Evolutionary conservation across 2,329 filamentous ascomycete genomes (phyloP).

Genomic region (Scedosporium aurantiacum): DNA sequence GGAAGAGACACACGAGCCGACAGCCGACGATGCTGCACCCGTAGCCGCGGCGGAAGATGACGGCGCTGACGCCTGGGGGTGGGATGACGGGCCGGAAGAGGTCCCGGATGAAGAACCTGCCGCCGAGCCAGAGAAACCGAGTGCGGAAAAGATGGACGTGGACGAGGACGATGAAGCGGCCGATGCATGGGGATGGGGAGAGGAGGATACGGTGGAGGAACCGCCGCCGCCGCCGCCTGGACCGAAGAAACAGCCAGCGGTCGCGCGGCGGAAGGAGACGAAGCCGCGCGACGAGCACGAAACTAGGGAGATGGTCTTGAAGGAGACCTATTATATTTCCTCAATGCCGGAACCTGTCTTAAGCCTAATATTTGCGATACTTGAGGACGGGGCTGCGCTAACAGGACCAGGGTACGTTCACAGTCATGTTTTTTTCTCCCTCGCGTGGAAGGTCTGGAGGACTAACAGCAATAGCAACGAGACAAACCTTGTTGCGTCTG

Average conservation of each 20-base stretch:
- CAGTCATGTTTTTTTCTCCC: neutral
- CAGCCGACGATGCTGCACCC: slow-evolving; percentile 10
- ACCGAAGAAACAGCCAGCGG: slow-evolving; percentile 7
- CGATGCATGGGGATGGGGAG: slow-evolving; percentile 83
- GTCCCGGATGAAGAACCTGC: slow-evolving; percentile 16
- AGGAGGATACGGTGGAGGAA: slow-evolving; percentile 40
- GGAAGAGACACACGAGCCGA: slow-evolving; percentile 13
- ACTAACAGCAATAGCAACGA: slow-evolving; percentile 21
- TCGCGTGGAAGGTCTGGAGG: neutral
- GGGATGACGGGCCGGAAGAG: slow-evolving; percentile 56
- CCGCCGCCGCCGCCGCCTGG: slow-evolving; percentile 7
- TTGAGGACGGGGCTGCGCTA: slow-evolving; percentile 51
- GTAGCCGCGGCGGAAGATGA: slow-evolving; percentile 25
- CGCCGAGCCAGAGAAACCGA: slow-evolving; percentile 9
- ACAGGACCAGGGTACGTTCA: slow-evolving; percentile 35
- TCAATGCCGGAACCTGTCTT: slow-evolving; percentile 74
- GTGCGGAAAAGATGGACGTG: slow-evolving; percentile 15
- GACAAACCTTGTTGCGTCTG: slow-evolving; percentile 50
- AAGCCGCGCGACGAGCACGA: slow-evolving; percentile 15
- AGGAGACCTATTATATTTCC: slow-evolving; percentile 80
- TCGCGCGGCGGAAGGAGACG: slow-evolving; percentile 12
- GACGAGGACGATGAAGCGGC: slow-evolving; percentile 33
- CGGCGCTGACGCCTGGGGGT: slow-evolving; percentile 66
- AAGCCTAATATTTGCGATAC: slow-evolving; percentile 47
- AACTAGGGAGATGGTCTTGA: slow-evolving; percentile 61